Base-by-base conservation (phyloP, 352 stramenopile species). In the Phytophthora lateralis region DNA sequence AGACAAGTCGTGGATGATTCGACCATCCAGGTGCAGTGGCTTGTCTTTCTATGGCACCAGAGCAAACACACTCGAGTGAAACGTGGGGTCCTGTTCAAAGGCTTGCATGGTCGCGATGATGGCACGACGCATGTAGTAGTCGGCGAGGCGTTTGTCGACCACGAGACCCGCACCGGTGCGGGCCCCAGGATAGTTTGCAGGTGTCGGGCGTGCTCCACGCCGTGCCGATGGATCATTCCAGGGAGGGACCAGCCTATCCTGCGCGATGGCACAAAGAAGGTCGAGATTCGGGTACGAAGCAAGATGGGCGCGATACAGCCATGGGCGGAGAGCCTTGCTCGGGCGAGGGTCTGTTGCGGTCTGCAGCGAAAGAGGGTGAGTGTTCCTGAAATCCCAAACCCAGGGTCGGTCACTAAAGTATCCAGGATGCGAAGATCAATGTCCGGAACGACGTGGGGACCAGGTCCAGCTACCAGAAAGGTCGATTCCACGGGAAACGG, bases 341-440 rank as follows among this genome's bases (percentile, higher is more conserved):
- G 54, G 61, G 8, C 61, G 61, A 20, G 4, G 11, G 26, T 30
- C 26, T 7, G 26, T 7, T 5, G 30, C 3, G n/a, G 54, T 64
- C 30, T 69, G 47, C 61, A 32, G 0, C 54, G 61, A 12, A 69
- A 69, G 0, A 64, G 4, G 5, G 6, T 4, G 8, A 64, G 41
- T 0, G 47, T 60, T 6, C 45, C 60, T 5, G 35, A 2, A 26
- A 69, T 69, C 1, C 53, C 52, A 2, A 55, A 17, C 3, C 21
- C 3, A 18, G 46, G 17, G 7, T 29, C 11, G 0, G 43, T 20
- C 1, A 58, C n/a, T 1, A 68, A 6, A 4, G 37, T 50, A 50
- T 55, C 44, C n/a, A 47, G 44, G 35, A 61, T 39, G 2, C 32
- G 12, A 9, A 17, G 6, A 35, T 55, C 50, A 20, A 6, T 9